Percentiles rank a stretch among this genome's conserved stretches.
Evolutionary conservation across 2,329 filamentous ascomycete species (phyloP).

Genomic region (Ophiocordyceps camponoti-saundersi): DNA sequence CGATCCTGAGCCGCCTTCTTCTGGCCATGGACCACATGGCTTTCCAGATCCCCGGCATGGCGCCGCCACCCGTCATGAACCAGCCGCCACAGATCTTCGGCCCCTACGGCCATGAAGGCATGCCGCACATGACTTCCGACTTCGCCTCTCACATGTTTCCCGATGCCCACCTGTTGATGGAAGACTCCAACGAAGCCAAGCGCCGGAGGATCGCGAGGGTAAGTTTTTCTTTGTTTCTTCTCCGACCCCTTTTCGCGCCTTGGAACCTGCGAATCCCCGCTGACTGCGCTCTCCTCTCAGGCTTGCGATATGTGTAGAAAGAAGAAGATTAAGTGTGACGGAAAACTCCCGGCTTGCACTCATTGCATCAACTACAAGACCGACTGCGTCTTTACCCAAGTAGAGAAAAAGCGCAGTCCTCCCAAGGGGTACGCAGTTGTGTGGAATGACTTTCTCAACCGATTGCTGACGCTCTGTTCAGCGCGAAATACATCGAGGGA

Average conservation of each 20-base stretch:
- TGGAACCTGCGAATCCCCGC: not conserved
- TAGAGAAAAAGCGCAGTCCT: slow-evolving; percentile 95
- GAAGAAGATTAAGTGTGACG: slow-evolving; percentile 96
- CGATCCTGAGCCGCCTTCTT: not conserved
- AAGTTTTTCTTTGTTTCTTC: slow-evolving; percentile 17
- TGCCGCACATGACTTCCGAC: slow-evolving; percentile 40
- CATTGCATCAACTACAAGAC: slow-evolving; percentile 98
- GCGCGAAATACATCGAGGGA: slow-evolving; percentile 94
- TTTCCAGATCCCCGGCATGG: slow-evolving; percentile 41
- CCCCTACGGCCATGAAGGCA: slow-evolving; percentile 39
- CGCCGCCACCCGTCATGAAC: slow-evolving; percentile 41
- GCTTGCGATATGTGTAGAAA: slow-evolving; percentile 95
- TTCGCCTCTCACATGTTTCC: slow-evolving; percentile 43
- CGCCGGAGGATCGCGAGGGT: slow-evolving; percentile 76
- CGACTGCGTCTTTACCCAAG: slow-evolving; percentile 90
- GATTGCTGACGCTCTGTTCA: slow-evolving; percentile 18
- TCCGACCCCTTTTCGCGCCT: no score
- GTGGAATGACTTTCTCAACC: not conserved
- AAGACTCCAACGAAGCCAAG: slow-evolving; percentile 68
- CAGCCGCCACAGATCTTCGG: slow-evolving; percentile 56
- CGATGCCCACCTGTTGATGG: slow-evolving; percentile 37
- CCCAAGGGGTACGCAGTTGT: slow-evolving; percentile 61
- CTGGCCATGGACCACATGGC: slow-evolving; percentile 27
- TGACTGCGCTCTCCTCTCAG: slow-evolving; percentile 21
- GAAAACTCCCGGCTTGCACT: slow-evolving; percentile 83